These are phyloP conservation scores for Hamamelis virginiana DNA, from an alignment of 164 flowering plant genomes.

Conservation along the genomic window DNA sequence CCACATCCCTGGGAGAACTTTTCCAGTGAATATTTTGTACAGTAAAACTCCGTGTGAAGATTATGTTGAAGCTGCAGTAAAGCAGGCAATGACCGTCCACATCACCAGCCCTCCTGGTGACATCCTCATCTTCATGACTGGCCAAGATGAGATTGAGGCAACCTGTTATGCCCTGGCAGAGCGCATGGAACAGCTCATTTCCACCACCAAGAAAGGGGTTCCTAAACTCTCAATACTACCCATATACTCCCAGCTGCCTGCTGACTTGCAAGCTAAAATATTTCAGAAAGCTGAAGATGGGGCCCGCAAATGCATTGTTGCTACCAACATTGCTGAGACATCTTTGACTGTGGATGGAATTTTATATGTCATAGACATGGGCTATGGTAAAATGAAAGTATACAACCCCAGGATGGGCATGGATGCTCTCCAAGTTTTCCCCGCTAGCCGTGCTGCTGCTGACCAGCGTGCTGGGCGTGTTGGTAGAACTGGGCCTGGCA, in stretches of 20 bases:
- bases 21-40: slow-evolving; percentile 72
- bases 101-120: slow-evolving; percentile 94
- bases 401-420: slow-evolving; percentile 96
- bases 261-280: slow-evolving; percentile 96
- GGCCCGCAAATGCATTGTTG: slow-evolving; percentile 42
- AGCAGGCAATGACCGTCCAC: slow-evolving; percentile 61
- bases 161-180: slow-evolving; percentile 90
- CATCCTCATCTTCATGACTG: slow-evolving; percentile 97
- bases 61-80: slow-evolving; percentile 92
- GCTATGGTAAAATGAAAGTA: slow-evolving; percentile 92
- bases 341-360: slow-evolving; percentile 97
- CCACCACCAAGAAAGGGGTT: slow-evolving; percentile 61
- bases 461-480: slow-evolving; percentile 96
- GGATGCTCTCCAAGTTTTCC: slow-evolving; percentile 96
- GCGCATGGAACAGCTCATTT: slow-evolving; percentile 81
- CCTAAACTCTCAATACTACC: slow-evolving; percentile 86
- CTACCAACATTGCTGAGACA: slow-evolving; percentile 97
- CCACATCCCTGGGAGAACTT: slow-evolving; percentile 90
- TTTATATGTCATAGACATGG: slow-evolving; percentile 85
- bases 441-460: slow-evolving; percentile 88
- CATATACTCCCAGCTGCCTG: slow-evolving; percentile 96
- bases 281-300: slow-evolving; percentile 97
- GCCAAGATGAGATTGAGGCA: slow-evolving; percentile 99
- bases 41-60: slow-evolving; percentile 93
- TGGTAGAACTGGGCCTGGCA: slow-evolving; percentile 97